Evolutionary conservation across 179 eudicot species (phyloP).

Genomic region (Nepenthes alata): DNA sequence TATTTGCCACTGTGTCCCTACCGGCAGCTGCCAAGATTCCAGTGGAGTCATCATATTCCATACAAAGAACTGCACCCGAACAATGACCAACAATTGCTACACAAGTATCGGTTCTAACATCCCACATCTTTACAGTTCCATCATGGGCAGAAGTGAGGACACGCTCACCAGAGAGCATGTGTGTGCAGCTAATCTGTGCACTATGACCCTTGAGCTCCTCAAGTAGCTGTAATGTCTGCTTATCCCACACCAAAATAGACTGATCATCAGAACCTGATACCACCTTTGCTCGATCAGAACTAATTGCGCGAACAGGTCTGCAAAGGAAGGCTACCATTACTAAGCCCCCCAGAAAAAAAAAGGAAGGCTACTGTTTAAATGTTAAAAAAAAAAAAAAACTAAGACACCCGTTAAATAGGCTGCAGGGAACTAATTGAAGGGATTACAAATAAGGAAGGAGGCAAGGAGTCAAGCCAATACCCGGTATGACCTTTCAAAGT

Average conservation of each 20-base stretch:
- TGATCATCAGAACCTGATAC: constrained; percentile 91
- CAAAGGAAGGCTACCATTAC: constrained; percentile 5
- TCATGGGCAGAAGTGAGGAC: constrained; percentile 85
- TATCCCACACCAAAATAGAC: constrained; percentile 85
- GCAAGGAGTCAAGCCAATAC: constrained; percentile 18
- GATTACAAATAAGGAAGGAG: not conserved
- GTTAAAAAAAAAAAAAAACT: too few species aligned
- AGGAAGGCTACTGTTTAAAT: too few species aligned
- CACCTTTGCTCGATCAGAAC: constrained; percentile 69
- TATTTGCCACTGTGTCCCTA: constrained; percentile 61
- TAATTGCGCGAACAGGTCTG: constrained; percentile 64
- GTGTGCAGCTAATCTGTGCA: constrained; percentile 63
- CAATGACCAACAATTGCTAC: constrained; percentile 92
- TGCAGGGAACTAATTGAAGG: too few species aligned
- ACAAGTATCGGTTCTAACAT: constrained; percentile 87
- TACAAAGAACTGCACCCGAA: constrained; percentile 76
- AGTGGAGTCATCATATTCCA: constrained; percentile 82
- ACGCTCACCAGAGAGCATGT: constrained; percentile 94
- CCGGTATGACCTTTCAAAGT: constrained; percentile 82
- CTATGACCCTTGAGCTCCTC: constrained; percentile 83
- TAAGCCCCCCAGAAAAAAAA: not conserved
- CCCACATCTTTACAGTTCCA: constrained; percentile 98
- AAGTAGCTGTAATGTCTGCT: constrained; percentile 51
- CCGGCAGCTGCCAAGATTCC: constrained; percentile 88
- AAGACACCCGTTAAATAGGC: too few species aligned